Evolutionary conservation across 106 monocot species (phyloP), one percentile per base, ranked within the genome.

Genomic region (Chionographis japonica): DNA sequence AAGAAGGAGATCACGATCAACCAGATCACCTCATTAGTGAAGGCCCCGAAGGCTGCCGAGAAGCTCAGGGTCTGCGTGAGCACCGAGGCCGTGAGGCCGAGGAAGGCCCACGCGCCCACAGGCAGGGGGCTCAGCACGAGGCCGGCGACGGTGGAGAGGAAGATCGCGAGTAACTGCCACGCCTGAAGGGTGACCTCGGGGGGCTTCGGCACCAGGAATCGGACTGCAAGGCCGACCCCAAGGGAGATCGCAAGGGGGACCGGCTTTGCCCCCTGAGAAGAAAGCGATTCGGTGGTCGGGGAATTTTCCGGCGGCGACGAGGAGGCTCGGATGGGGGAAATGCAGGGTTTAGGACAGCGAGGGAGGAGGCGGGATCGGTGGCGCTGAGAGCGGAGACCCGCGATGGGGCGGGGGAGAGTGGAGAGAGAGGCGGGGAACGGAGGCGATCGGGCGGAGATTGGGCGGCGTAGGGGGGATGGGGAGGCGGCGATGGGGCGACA

Each of bases 1-100:
- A 85, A 81, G 77, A 85, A 85, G 52, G 85, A 80, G 37, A 81
- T 67, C 35, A 81, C 76, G 60, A 81, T 81, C 5, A 85, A 58
- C 85, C 85, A 85, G 59, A 81, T 80, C 9, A 81, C 81, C 57
- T 80, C 81, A 56, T 74, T 75, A 16, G 77, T 81, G 74, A 72
- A 85, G 18, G 85, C 77, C 8, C 43, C 14, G 58, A 81, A 76
- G 9, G 85, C 85, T 2, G 81, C 54, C 39, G 65, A 8, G 71
- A 85, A 81, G 63, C 61, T 58, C 35, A 85, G 78, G 10, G 81
- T 81, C 14, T 59, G 14, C 4, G 85, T 67, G 12, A 81, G 38
- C 20, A 81, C 77, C 40, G 65, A 36, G 39, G 66, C 19, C 6
- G 78, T 81, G 69, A 85, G 74, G 55, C 69, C 66, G 14, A 85